phyloP scores from a whole-genome alignment of 2,329 filamentous ascomycete genomes.

The Tolypocladium amazonense region DNA sequence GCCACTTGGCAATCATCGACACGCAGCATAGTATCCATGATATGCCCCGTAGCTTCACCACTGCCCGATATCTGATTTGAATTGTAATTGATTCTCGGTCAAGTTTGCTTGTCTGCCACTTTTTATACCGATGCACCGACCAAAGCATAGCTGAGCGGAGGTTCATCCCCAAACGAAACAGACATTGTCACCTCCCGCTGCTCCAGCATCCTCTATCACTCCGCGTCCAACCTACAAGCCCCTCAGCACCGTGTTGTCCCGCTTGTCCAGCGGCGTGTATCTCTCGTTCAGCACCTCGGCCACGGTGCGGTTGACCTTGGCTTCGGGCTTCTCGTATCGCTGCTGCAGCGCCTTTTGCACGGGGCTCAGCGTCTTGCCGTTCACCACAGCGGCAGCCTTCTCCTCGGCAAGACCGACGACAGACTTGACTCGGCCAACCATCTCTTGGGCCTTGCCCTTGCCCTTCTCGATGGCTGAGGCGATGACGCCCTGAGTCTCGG shows the following conservation, averaged over 20 bases:
- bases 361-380: constrained; percentile 17
- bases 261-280: constrained; percentile 37
- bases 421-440: constrained; percentile 25
- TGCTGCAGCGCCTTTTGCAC: constrained; percentile 40
- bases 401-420: constrained; percentile 24
- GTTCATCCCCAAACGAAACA: background rate
- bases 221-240: constrained; percentile 17
- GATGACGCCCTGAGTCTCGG: constrained; percentile 25
- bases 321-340: constrained; percentile 34
- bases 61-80: background rate
- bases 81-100: background rate
- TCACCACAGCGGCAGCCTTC: constrained; percentile 18
- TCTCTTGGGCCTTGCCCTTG: constrained; percentile 29
- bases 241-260: constrained; percentile 33
- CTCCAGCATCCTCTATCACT: background rate
- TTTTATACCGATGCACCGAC: background rate
- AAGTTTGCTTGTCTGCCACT: background rate
- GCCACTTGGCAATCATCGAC: background rate
- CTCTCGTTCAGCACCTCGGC: constrained; percentile 44
- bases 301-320: constrained; percentile 32
- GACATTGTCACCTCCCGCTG: background rate
- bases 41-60: background rate
- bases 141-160: background rate
- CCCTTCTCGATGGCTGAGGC: constrained; percentile 28
- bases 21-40: background rate